Percentiles rank a stretch among this genome's conserved stretches.
phyloP scores from a whole-genome alignment of 2,329 filamentous ascomycete species.

The Fusarium stilboides region DNA sequence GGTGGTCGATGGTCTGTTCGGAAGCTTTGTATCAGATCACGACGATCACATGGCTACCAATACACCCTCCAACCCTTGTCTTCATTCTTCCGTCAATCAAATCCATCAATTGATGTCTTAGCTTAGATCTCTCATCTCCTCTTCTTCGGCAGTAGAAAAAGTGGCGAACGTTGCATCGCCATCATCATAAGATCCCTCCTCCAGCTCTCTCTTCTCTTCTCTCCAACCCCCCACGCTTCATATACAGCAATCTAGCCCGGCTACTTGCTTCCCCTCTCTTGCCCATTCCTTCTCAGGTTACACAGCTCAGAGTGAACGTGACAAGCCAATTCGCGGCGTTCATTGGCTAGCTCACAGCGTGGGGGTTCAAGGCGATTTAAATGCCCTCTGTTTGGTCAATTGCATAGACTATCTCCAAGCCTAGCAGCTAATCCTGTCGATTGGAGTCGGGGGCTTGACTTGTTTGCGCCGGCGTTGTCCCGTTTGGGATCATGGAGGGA shows the following conservation, averaged over 20 bases:
- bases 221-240: conserved; percentile 30
- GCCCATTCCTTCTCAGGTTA: conserved; percentile 32
- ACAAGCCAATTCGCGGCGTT: conserved; percentile 33
- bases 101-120: not conserved
- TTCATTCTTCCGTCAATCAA: conserved; percentile 20
- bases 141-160: not conserved
- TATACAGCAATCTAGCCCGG: not conserved
- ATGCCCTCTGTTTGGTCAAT: conserved; percentile 20
- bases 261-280: conserved; percentile 8
- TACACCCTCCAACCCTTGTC: not conserved
- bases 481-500: conserved; percentile 27
- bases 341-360: conserved; percentile 40
- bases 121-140: conserved; percentile 1
- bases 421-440: conserved; percentile 2
- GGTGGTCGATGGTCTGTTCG: conserved; percentile 3
- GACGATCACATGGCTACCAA: conserved; percentile 17
- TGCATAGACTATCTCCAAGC: not conserved
- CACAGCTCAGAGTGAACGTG: conserved; percentile 16
- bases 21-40: conserved; percentile 19
- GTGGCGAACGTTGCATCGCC: conserved; percentile 12
- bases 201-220: not conserved
- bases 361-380: conserved; percentile 33
- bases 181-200: conserved; percentile 21
- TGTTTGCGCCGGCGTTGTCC: conserved; percentile 15
- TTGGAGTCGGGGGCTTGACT: conserved; percentile 27